Evolutionary conservation across 1,284 basidiomycete species (phyloP).

Genomic region (Heterobasidion occidentale): DNA sequence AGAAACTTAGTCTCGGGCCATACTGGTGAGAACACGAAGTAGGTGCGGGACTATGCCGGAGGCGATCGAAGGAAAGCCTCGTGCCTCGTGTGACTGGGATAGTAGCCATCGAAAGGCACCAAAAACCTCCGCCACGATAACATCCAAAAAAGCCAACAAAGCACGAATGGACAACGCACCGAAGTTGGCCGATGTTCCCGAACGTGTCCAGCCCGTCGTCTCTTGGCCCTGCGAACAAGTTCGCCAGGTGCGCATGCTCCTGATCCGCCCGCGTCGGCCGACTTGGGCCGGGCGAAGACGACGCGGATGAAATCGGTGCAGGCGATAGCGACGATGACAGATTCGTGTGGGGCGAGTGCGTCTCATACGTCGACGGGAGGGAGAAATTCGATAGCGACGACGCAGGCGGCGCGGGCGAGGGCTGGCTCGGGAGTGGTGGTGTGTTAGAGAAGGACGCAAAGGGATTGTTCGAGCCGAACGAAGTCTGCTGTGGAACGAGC

Average conservation of each 20-base stretch:
- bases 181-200: conserved; percentile 76
- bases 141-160: background rate
- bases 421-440: conserved; percentile 5
- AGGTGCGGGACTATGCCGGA: conserved; percentile 3
- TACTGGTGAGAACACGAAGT: background rate
- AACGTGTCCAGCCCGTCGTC: conserved; percentile 90
- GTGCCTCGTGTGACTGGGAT: too few relatives aligned
- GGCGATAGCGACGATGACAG: conserved; percentile 22
- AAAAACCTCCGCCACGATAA: too few relatives aligned
- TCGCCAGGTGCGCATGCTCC: conserved; percentile 73
- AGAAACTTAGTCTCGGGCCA: background rate
- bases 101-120: too few relatives aligned
- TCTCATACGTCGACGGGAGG: conserved; percentile 42
- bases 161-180: conserved; percentile 33
- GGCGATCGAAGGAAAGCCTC: background rate
- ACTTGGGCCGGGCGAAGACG: conserved; percentile 14
- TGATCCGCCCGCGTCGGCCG: conserved; percentile 39
- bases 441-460: conserved; percentile 49
- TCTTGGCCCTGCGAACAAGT: conserved; percentile 61
- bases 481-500: background rate
- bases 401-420: conserved; percentile 13
- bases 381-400: conserved; percentile 28
- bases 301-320: conserved; percentile 11
- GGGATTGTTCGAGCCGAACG: conserved; percentile 83
- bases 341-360: conserved; percentile 24